Percentiles rank a stretch among this genome's conserved stretches.
Conservation (phyloP, 2,329 filamentous ascomycete genomes). For the Sporothrix variecibatus region DNA sequence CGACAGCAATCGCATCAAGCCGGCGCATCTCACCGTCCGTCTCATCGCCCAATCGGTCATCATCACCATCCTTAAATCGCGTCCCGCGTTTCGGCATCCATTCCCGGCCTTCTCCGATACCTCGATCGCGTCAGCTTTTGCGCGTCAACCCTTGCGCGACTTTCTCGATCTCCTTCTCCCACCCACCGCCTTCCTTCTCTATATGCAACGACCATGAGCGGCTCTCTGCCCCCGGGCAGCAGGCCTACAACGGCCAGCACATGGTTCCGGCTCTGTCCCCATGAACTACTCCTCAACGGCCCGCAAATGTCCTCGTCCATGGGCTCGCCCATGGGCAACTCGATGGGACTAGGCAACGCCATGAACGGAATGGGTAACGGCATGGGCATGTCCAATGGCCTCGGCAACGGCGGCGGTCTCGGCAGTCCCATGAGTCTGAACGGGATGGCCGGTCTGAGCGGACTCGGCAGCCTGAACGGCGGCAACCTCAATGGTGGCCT, state of each 20-base stretch:
- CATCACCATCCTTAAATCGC: neutral
- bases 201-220: slow-evolving; percentile 44
- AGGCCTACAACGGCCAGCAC: slow-evolving; percentile 44
- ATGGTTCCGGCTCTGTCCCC: slow-evolving; percentile 28
- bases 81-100: neutral
- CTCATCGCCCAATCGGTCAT: neutral
- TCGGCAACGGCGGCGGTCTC: neutral
- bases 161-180: neutral
- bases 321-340: slow-evolving; percentile 15
- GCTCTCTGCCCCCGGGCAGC: slow-evolving; percentile 44
- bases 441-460: neutral
- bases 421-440: slow-evolving; percentile 18
- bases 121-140: neutral
- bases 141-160: neutral
- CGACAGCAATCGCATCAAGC: neutral
- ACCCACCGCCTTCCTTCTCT: slow-evolving; percentile 13
- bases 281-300: slow-evolving; percentile 29
- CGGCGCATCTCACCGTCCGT: neutral
- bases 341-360: slow-evolving; percentile 10
- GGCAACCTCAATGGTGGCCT: neutral
- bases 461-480: neutral
- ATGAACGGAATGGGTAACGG: neutral
- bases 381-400: neutral
- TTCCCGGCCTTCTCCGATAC: neutral
- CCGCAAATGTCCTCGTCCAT: slow-evolving; percentile 26